A percentile compares a stretch with the other conserved stretches of the same genome.
Evolutionary conservation across 1,139 yeast genomes (phyloP).

Genomic region (Hansenula sp.): DNA sequence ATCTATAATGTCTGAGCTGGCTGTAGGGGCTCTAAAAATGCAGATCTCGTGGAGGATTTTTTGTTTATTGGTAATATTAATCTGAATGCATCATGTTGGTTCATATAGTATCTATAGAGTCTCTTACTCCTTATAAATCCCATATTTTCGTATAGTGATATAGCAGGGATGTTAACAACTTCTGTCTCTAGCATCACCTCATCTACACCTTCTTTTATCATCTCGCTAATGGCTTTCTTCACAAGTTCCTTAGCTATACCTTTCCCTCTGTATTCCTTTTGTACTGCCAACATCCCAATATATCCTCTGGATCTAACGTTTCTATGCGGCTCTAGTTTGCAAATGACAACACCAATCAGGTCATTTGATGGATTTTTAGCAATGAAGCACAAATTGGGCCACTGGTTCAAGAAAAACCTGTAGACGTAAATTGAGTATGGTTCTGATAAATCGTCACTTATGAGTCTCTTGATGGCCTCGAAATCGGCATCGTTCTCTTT

Average conservation of each 20-base stretch:
- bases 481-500: slow-evolving; percentile 27
- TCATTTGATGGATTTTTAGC: slow-evolving; percentile 37
- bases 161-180: slow-evolving; percentile 73
- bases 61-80: slow-evolving; percentile 64
- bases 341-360: slow-evolving; percentile 77
- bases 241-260: slow-evolving; percentile 82
- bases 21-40: slow-evolving; percentile 25
- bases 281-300: slow-evolving; percentile 93
- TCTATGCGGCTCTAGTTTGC: slow-evolving; percentile 79
- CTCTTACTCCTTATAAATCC: slow-evolving; percentile 85
- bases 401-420: slow-evolving; percentile 60
- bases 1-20: background rate
- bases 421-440: slow-evolving; percentile 73
- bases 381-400: slow-evolving; percentile 60
- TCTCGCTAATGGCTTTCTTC: slow-evolving; percentile 54
- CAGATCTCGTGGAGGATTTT: slow-evolving; percentile 40
- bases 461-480: slow-evolving; percentile 35
- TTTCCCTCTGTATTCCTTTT: slow-evolving; percentile 60
- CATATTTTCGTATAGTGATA: slow-evolving; percentile 73
- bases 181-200: slow-evolving; percentile 92
- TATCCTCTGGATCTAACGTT: slow-evolving; percentile 75
- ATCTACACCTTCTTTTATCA: slow-evolving; percentile 65
- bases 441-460: slow-evolving; percentile 62
- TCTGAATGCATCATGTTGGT: slow-evolving; percentile 90
- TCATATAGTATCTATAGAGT: slow-evolving; percentile 79